Evolutionary conservation across 2,329 filamentous ascomycete genomes (phyloP).

Genomic region (Calonectria naviculata): DNA sequence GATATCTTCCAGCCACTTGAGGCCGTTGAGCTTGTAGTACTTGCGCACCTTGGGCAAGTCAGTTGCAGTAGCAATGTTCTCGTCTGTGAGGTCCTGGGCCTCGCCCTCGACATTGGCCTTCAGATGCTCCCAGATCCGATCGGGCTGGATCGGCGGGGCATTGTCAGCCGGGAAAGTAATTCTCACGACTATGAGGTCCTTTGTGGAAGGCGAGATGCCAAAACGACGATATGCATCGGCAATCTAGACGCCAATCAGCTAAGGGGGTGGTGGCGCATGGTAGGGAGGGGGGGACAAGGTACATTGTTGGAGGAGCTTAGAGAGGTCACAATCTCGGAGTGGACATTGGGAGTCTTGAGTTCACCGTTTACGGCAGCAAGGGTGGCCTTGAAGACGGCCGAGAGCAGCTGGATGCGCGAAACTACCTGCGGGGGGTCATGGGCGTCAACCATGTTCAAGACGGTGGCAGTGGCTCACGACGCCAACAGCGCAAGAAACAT

Average conservation of each 20-base stretch:
- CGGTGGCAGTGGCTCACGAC: not conserved
- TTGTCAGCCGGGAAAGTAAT: conserved; percentile 65
- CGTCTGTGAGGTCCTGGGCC: conserved; percentile 70
- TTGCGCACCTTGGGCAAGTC: conserved; percentile 81
- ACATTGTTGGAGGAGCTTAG: conserved; percentile 88
- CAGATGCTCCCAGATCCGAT: conserved; percentile 70
- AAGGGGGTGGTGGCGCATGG: not conserved
- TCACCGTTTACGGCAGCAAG: conserved; percentile 70
- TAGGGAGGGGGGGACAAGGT: conserved; percentile 19
- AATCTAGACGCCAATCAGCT: conserved; percentile 68
- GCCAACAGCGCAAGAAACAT: conserved; percentile 43
- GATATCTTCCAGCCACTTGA: conserved; percentile 61
- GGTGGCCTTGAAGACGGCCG: conserved; percentile 82
- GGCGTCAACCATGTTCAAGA: conserved; percentile 14
- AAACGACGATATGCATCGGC: conserved; percentile 91
- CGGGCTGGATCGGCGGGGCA: conserved; percentile 54
- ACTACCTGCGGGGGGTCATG: conserved; percentile 63
- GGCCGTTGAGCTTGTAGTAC: conserved; percentile 83
- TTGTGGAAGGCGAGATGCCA: conserved; percentile 79
- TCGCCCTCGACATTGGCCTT: conserved; percentile 70
- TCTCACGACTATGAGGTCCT: conserved; percentile 83
- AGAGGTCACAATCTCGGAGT: conserved; percentile 87
- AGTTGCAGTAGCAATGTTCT: conserved; percentile 65
- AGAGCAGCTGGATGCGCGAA: conserved; percentile 77
- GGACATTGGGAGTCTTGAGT: conserved; percentile 85